Evolutionary conservation across 306 rosid genomes (phyloP).

Genomic region (Cercis canadensis): DNA sequence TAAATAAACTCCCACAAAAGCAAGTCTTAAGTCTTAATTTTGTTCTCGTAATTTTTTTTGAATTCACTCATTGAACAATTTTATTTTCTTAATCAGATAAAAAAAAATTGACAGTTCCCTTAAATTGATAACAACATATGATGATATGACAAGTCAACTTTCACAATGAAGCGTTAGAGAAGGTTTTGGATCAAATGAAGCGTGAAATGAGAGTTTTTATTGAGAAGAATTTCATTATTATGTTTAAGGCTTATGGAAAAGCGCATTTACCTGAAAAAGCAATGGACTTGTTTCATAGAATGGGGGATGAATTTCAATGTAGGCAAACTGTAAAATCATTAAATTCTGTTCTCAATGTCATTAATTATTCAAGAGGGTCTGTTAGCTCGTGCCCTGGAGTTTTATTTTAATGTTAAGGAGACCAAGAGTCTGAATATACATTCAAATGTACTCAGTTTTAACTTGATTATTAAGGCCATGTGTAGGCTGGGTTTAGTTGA

Average conservation of each 20-base stretch:
- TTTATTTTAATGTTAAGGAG: conserved; percentile 55
- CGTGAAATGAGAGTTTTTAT: conserved; percentile 63
- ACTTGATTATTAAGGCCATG: conserved; percentile 80
- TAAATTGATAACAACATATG: no score
- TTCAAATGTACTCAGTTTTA: conserved; percentile 76
- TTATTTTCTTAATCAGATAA: no score
- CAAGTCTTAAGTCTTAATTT: no score
- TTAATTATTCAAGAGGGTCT: conserved; percentile 67
- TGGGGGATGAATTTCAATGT: conserved; percentile 76
- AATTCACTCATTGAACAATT: no score
- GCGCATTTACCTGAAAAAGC: conserved; percentile 80
- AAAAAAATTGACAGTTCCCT: no score
- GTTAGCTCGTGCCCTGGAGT: conserved; percentile 60
- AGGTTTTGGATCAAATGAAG: conserved; percentile 70
- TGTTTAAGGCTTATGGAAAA: conserved; percentile 87
- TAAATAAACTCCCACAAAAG: no score
- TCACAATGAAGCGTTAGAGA: conserved; percentile 52
- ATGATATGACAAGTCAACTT: no score
- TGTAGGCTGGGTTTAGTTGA: conserved; percentile 87
- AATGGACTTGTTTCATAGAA: conserved; percentile 72
- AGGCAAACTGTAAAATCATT: conserved; percentile 77
- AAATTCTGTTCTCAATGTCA: conserved; percentile 89
- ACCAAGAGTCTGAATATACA: conserved; percentile 45
- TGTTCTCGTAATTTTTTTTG: no score
- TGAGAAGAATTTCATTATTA: conserved; percentile 63